Percentiles rank a stretch among this genome's conserved stretches.
Evolutionary conservation across 2,329 filamentous ascomycete species (phyloP).

Genomic region (Septoria linicola): DNA sequence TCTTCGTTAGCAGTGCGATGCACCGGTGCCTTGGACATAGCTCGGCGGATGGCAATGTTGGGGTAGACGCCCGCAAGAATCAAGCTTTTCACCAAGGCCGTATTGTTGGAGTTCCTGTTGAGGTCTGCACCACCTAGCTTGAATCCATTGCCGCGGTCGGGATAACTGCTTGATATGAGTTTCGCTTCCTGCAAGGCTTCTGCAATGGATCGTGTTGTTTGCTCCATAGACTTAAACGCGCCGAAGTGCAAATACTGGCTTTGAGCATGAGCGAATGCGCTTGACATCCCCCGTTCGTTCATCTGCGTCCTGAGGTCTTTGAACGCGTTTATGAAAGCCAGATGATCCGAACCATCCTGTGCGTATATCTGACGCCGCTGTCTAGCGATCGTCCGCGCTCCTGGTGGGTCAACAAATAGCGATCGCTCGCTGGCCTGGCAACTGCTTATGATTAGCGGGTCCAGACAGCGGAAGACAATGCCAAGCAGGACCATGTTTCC

Average conservation of each 20-base stretch:
- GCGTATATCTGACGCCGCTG: constrained; percentile 36
- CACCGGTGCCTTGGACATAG: constrained; percentile 16
- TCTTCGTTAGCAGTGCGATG: constrained; percentile 34
- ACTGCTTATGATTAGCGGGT: constrained; percentile 51
- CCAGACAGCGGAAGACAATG: constrained; percentile 53
- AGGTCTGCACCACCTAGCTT: constrained; percentile 32
- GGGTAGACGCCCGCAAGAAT: constrained; percentile 47
- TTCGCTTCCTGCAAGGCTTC: constrained; percentile 40
- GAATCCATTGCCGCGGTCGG: not conserved
- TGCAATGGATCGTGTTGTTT: constrained; percentile 41
- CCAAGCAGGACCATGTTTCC: constrained; percentile 54
- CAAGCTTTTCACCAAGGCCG: constrained; percentile 49
- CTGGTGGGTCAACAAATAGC: constrained; percentile 38
- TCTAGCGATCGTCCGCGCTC: constrained; percentile 30
- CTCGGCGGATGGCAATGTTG: constrained; percentile 43
- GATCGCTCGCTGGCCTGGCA: constrained; percentile 37
- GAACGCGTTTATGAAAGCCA: constrained; percentile 48
- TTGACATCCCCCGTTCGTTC: constrained; percentile 33
- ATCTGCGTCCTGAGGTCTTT: constrained; percentile 39
- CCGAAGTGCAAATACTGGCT: constrained; percentile 39
- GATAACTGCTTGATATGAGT: constrained; percentile 34
- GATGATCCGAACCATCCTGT: constrained; percentile 47
- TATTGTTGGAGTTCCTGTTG: constrained; percentile 48
- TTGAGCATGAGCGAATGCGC: constrained; percentile 36
- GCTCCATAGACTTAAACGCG: constrained; percentile 40